Conservation (phyloP, 2,329 filamentous ascomycete genomes). For the Grosmannia penicillata region DNA sequence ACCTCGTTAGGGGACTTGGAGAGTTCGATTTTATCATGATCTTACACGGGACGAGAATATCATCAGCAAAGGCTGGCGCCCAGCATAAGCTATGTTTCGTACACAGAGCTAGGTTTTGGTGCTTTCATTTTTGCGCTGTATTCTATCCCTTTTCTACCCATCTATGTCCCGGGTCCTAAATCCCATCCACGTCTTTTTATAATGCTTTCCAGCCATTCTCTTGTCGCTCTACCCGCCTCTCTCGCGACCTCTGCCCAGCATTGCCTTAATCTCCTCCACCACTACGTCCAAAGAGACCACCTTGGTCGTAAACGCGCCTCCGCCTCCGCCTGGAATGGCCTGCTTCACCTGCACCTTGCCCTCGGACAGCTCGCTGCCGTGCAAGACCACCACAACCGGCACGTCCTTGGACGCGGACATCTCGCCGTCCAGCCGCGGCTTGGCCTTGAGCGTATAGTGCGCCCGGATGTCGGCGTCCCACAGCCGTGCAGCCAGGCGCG, state of each 20-base stretch:
- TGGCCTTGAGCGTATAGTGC: slow-evolving; percentile 78
- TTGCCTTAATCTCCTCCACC: background rate
- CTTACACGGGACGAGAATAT: too few relatives aligned
- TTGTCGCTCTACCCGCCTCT: too few relatives aligned
- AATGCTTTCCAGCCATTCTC: too few relatives aligned
- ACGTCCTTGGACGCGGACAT: background rate
- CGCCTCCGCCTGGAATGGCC: background rate
- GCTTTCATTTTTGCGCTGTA: too few relatives aligned
- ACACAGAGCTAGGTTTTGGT: too few relatives aligned
- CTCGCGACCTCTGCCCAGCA: background rate
- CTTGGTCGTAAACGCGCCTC: background rate
- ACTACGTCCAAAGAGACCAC: background rate
- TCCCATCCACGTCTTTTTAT: too few relatives aligned
- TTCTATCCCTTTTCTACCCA: too few relatives aligned
- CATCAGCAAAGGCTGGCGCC: too few relatives aligned
- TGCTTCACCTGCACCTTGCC: background rate
- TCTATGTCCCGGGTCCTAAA: too few relatives aligned
- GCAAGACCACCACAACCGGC: background rate
- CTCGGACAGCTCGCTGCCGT: background rate
- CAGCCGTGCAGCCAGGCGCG: slow-evolving; percentile 58
- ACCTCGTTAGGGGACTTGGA: too few relatives aligned
- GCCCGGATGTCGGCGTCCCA: slow-evolving; percentile 84
- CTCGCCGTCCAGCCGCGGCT: slow-evolving; percentile 47
- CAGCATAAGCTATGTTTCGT: too few relatives aligned
- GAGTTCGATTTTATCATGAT: too few relatives aligned